phyloP scores from a whole-genome alignment of 2,329 filamentous ascomycete species.

The Aspergillus alliaceus region DNA sequence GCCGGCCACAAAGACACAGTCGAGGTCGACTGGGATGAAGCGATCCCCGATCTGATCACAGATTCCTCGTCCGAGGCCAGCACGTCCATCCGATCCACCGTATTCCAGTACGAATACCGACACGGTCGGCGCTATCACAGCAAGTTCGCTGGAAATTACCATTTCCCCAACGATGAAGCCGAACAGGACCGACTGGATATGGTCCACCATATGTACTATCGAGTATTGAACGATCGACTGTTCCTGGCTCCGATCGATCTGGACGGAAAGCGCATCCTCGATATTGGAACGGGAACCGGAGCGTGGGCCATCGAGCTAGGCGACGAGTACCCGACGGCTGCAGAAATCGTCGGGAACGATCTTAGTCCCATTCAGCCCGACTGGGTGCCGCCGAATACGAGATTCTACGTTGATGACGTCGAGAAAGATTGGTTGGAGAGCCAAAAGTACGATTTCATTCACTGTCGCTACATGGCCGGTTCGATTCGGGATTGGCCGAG shows the following conservation, averaged over 20 bases:
- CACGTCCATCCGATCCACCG: conserved; percentile 12
- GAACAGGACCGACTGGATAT: conserved; percentile 39
- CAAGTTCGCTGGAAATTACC: conserved; percentile 30
- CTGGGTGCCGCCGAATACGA: conserved; percentile 39
- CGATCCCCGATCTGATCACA: neutral
- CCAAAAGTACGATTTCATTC: conserved; percentile 34
- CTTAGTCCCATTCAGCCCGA: conserved; percentile 43
- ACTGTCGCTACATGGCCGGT: conserved; percentile 33
- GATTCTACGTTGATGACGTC: conserved; percentile 36
- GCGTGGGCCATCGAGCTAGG: conserved; percentile 38
- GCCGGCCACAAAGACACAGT: neutral
- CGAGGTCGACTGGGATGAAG: conserved; percentile 7
- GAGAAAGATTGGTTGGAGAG: conserved; percentile 31
- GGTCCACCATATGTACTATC: conserved; percentile 38
- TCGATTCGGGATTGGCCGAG: conserved; percentile 31
- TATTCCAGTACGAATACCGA: conserved; percentile 14
- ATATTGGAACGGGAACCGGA: conserved; percentile 42
- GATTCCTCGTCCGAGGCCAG: neutral
- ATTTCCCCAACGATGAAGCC: conserved; percentile 36
- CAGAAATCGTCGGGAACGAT: conserved; percentile 47
- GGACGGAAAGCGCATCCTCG: conserved; percentile 32
- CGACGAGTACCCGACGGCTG: conserved; percentile 36
- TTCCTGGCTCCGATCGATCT: conserved; percentile 37
- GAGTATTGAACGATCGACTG: conserved; percentile 36
- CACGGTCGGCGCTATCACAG: conserved; percentile 30